Evolutionary conservation across 2,329 filamentous ascomycete genomes (phyloP), one percentile per base, ranked within the genome.

Genomic region (Hymenoscyphus scutula): DNA sequence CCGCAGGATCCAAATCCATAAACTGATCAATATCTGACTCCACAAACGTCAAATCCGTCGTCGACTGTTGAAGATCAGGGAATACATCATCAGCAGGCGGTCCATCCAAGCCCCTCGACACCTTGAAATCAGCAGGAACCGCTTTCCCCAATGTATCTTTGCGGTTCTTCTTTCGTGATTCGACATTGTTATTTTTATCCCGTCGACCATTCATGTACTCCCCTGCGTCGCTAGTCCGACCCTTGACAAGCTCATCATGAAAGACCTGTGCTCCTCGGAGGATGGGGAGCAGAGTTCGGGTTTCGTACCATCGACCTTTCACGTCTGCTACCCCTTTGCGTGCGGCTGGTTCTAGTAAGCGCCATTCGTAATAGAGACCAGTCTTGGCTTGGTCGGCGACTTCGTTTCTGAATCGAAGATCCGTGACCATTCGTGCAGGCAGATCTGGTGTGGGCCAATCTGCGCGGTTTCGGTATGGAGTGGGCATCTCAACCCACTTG

Each of bases 231-330:
- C 72, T 73, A 7, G 77, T 74, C 30, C 76, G 74, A 27, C 78
- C 77, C 5, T 61, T 57, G 32, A 59, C 32, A 8, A 73, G 45
- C 53, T 72, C 71, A 19, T 75, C 71, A 32, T 76, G 71, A 62
- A 78, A 77, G 15, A 69, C 62, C 13, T 67, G 67, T 3, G 62
- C 62, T 15, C 72, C 72, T 10, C 71, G 67, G 1, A 77, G 65
- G 38, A 75, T 74, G 0, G 76, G 76, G 2, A 84, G 77, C 2
- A 86, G 74, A 1, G 81, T 71, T 51, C 76, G 78, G 2, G 81
- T 80, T 71, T 86, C 84, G 71, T 86, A 87, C 84, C 84, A 87
- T 10, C 84, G 78, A 7, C 84, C 84, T 69, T 84, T 84, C 68
- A 86, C 73, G 48, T 84, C 80, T 17, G 77, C 70, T 7, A 84